phyloP scores from a whole-genome alignment of 192 early-diverging fungal genomes.

The Backusella circina region DNA sequence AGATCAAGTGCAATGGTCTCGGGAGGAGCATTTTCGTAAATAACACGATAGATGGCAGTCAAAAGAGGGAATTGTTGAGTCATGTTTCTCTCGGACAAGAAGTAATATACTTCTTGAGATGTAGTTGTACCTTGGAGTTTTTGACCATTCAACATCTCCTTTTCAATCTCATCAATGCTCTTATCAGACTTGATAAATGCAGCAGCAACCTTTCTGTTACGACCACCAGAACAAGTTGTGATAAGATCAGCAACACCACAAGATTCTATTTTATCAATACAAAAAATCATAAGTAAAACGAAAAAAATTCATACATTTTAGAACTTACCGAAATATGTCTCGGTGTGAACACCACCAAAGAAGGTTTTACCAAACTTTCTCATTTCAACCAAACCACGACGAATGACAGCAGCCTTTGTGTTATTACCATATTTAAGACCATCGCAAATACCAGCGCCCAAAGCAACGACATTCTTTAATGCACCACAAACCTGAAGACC shows the following conservation, averaged over 20 bases:
- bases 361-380: conserved; percentile 83
- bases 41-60: conserved; percentile 84
- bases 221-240: conserved; percentile 89
- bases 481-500: conserved; percentile 96
- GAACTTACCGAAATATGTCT: conserved; percentile 86
- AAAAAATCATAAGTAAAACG: conserved; percentile 47
- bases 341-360: conserved; percentile 74
- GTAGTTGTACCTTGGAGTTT: conserved; percentile 96
- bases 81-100: conserved; percentile 46
- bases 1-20: conserved; percentile 60
- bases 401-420: conserved; percentile 94
- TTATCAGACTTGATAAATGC: conserved; percentile 57
- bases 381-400: conserved; percentile 93
- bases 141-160: conserved; percentile 93
- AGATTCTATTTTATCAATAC: conserved; percentile 35
- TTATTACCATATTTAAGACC: conserved; percentile 67
- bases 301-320: neutral
- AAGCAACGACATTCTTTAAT: conserved; percentile 94
- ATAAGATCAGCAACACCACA: conserved; percentile 96
- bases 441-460: conserved; percentile 93
- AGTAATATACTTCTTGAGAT: conserved; percentile 78
- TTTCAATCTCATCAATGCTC: conserved; percentile 83
- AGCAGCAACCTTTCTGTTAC: conserved; percentile 88
- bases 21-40: conserved; percentile 71
- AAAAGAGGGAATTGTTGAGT: conserved; percentile 72